These are phyloP conservation scores for Schrenkiella parvula DNA, from an alignment of 345 rosid genomes.

Conservation along the genomic window DNA sequence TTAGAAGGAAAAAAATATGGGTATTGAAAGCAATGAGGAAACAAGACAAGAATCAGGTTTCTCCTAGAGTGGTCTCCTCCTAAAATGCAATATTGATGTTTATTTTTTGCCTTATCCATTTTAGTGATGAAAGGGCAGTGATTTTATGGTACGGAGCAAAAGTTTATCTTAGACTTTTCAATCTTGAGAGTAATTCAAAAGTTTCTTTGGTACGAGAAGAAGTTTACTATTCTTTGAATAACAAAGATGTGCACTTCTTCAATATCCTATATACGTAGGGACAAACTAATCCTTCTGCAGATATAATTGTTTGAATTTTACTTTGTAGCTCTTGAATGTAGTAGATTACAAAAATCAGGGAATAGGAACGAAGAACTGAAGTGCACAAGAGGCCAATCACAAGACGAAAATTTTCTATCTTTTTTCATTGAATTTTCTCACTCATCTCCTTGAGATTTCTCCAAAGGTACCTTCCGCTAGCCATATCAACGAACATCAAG, in stretches of 20 bases:
- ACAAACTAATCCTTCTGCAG: background rate
- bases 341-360: background rate
- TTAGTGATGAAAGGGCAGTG: too few relatives aligned
- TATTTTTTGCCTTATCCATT: too few relatives aligned
- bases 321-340: background rate
- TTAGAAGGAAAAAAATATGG: background rate
- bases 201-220: too few relatives aligned
- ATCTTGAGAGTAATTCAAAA: background rate
- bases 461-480: constrained; percentile 77
- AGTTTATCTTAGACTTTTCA: too few relatives aligned
- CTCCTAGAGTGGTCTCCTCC: background rate
- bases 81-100: background rate
- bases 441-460: constrained; percentile 57
- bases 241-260: too few relatives aligned
- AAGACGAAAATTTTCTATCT: too few relatives aligned
- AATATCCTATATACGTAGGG: too few relatives aligned
- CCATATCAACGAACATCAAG: constrained; percentile 82
- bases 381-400: background rate
- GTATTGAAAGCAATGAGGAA: too few relatives aligned
- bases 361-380: background rate
- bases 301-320: background rate
- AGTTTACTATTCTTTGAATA: too few relatives aligned
- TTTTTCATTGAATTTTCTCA: constrained; percentile 16
- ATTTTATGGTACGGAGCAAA: too few relatives aligned
- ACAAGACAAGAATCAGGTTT: background rate